A percentile compares a stretch with the other conserved stretches of the same genome.
phyloP scores from a whole-genome alignment of 306 rosid genomes.

The Prunus padus region DNA sequence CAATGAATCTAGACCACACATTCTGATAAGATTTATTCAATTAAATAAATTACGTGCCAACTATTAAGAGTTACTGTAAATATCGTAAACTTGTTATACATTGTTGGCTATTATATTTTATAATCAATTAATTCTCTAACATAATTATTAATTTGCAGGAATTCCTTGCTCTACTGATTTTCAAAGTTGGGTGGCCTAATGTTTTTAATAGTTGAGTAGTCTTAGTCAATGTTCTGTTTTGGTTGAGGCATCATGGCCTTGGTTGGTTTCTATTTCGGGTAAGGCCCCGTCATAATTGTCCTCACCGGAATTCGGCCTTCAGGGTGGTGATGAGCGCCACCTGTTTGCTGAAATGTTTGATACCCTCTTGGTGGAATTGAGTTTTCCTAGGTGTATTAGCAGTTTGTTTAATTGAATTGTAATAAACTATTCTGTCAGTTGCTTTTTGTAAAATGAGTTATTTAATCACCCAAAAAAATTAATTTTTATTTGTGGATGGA shows the following conservation, averaged over 20 bases:
- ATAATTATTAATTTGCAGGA: background rate
- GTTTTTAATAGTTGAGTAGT: constrained; percentile 22
- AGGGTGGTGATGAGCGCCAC: constrained; percentile 1
- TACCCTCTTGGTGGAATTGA: constrained; percentile 3
- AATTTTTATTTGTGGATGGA: background rate
- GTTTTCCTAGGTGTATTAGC: constrained; percentile 2
- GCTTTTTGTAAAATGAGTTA: background rate
- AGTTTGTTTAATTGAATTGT: constrained; percentile 1
- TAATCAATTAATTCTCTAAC: no score
- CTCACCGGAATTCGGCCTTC: constrained; percentile 5
- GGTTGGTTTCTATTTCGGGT: background rate
- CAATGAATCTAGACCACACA: no score
- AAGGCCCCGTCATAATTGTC: background rate
- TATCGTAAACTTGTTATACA: background rate
- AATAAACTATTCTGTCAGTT: background rate
- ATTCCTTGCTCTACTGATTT: background rate
- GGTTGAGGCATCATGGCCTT: background rate
- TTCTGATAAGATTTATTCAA: background rate
- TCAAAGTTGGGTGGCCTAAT: constrained; percentile 2
- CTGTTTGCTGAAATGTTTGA: background rate
- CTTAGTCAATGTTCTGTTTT: constrained; percentile 15
- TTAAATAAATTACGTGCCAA: no score
- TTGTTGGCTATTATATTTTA: background rate
- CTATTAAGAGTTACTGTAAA: no score
- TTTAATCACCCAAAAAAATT: background rate